Percentiles rank a stretch among this genome's conserved stretches.
phyloP scores from a whole-genome alignment of 1,139 yeast species.

The Lodderomyces oxycetoniae region DNA sequence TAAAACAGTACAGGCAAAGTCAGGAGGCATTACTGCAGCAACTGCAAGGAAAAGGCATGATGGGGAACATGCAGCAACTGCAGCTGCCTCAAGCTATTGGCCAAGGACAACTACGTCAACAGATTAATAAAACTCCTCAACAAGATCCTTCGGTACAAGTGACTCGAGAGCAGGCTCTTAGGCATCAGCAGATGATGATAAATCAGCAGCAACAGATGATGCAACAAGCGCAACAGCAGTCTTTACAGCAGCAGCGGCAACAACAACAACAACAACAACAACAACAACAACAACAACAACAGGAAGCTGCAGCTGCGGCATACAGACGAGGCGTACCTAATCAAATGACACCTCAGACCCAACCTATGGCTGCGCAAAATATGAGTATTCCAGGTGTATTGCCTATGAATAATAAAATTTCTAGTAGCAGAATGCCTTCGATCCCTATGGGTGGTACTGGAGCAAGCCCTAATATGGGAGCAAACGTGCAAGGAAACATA shows the following conservation, averaged over 20 bases:
- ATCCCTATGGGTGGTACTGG: slow-evolving; percentile 3
- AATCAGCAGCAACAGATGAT: slow-evolving; percentile 10
- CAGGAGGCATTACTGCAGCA: slow-evolving; percentile 17
- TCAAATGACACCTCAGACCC: slow-evolving; percentile 8
- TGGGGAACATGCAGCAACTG: slow-evolving; percentile 14
- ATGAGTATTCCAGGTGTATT: slow-evolving; percentile 5
- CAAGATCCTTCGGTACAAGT: slow-evolving; percentile 1
- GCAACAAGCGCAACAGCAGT: slow-evolving; percentile 5
- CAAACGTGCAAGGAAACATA: too few relatives aligned
- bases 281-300: slow-evolving; percentile 12
- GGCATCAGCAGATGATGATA: slow-evolving; percentile 10
- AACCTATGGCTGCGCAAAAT: slow-evolving; percentile 3
- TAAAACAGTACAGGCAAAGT: slow-evolving; percentile 34
- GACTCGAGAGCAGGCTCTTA: neutral
- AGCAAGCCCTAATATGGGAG: neutral
- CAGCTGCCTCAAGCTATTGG: neutral
- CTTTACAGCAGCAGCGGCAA: slow-evolving; percentile 5
- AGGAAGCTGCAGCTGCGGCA: slow-evolving; percentile 1
- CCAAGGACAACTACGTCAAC: neutral
- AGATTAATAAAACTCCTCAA: too few relatives aligned
- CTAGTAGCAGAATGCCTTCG: slow-evolving; percentile 8
- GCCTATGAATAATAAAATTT: slow-evolving; percentile 7
- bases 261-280: slow-evolving; percentile 4
- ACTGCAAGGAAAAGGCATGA: slow-evolving; percentile 17
- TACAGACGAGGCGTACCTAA: slow-evolving; percentile 4